Evolutionary conservation across 345 rosid genomes (phyloP), one percentile per base, ranked within the genome.

Genomic region (Lepidium didymum): DNA sequence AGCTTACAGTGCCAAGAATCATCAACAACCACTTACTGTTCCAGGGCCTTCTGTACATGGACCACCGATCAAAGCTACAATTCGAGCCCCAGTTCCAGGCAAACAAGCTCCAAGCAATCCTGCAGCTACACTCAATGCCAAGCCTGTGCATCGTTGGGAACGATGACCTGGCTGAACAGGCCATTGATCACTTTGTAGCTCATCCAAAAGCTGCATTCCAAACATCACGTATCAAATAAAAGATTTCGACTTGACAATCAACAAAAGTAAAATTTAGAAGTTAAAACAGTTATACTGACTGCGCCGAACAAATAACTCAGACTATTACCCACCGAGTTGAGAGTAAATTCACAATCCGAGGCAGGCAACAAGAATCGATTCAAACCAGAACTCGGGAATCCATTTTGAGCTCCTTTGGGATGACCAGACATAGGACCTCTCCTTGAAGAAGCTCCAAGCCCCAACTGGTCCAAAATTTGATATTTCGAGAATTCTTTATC

Each of bases 1-100:
- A 43, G 13, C 62, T 70, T 81, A 88, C 89, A 80, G 86, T 83
- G 78, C 95, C 10, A 55, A 5, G 9, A 10, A 34, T 34, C 86
- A 0, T 40, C 50, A 59, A 59, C 23, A 59, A 53, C 86, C 89
- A 37, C 92, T 92, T 74, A 88, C 96, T 0, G 96, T 88, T 79
- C 96, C 85, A 2, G 97, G 97, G 67, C 97, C 97, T 33, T 9
- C 58, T 8, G 58, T 53, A 53, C 58, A 53, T 33, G 58, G 58
- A 31, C 58, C 58, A 42, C 96, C 96, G 47, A 91, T 92, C 79
- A 88, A 78, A 75, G 96, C 92, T 60, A 88, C 56, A 59, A 91
- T 88, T 75, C 91, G 83, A 69, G 91, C 96, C 27, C 97, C 97
- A 2, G 89, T 86, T 8, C 97, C 90, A 34, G 91, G 91, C 78